Evolutionary conservation across 1,284 basidiomycete genomes (phyloP).

Genomic region (Athelia psychrophila): DNA sequence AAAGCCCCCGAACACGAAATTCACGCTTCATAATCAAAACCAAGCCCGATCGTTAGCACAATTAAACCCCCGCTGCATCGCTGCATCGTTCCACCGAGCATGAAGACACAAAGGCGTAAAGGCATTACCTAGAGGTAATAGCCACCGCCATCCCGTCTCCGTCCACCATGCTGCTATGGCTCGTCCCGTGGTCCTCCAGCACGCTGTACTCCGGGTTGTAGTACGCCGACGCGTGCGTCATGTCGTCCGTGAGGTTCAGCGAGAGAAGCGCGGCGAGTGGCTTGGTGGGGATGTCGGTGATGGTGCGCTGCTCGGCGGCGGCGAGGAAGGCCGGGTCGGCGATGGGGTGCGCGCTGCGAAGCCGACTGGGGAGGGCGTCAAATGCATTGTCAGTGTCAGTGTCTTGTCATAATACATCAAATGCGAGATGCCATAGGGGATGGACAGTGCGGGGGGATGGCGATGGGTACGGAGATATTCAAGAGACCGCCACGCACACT

Average conservation of each 20-base stretch:
- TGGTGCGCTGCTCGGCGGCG: constrained; percentile 48
- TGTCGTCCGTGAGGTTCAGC: constrained; percentile 76
- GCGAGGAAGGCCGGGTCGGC: constrained; percentile 65
- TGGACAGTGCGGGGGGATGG: too few species aligned
- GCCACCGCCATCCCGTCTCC: constrained; percentile 82
- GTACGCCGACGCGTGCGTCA: constrained; percentile 77
- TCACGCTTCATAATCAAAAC: too few species aligned
- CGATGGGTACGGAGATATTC: too few species aligned
- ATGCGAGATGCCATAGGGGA: too few species aligned
- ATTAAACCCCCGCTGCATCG: too few species aligned
- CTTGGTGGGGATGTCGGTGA: constrained; percentile 72
- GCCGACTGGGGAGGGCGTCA: too few species aligned
- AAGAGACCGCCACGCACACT: constrained; percentile 48
- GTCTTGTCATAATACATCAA: too few species aligned
- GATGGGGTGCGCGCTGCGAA: constrained; percentile 33
- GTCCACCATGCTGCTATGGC: constrained; percentile 82
- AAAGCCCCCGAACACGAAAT: constrained; percentile 82
- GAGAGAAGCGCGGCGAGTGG: constrained; percentile 62
- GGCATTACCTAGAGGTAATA: too few species aligned
- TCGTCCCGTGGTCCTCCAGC: constrained; percentile 84
- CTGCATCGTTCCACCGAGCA: too few species aligned
- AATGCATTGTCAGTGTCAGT: too few species aligned
- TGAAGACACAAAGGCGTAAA: too few species aligned
- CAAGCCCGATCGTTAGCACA: too few species aligned
- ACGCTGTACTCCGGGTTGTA: constrained; percentile 84